Evolutionary conservation across 2,329 filamentous ascomycete species (phyloP).

Genomic region (Ophiostoma populinum): DNA sequence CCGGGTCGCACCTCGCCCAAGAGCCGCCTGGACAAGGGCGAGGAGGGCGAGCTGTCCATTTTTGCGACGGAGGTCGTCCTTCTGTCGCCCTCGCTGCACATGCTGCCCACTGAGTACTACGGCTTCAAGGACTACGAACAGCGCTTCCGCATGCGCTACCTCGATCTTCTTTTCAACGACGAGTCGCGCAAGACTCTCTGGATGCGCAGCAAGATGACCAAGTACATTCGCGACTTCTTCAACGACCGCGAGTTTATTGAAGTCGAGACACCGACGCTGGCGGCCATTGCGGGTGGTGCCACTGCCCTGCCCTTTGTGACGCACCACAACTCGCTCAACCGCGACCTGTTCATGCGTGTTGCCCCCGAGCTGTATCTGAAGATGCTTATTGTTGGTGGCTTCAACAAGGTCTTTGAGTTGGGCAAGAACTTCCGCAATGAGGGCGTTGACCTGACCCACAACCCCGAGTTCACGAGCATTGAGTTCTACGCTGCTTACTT

Average conservation of each 20-base stretch:
- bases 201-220: slow-evolving; percentile 73
- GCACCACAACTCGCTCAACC: slow-evolving; percentile 88
- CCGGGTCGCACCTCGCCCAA: slow-evolving; percentile 77
- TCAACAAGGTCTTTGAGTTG: slow-evolving; percentile 90
- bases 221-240: slow-evolving; percentile 77
- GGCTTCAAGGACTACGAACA: slow-evolving; percentile 93
- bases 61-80: slow-evolving; percentile 77
- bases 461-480: slow-evolving; percentile 93
- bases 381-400: slow-evolving; percentile 83
- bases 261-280: slow-evolving; percentile 96
- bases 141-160: slow-evolving; percentile 79
- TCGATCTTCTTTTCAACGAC: slow-evolving; percentile 96
- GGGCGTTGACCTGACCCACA: slow-evolving; percentile 83
- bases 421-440: slow-evolving; percentile 93
- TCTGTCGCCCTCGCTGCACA: slow-evolving; percentile 79
- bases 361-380: slow-evolving; percentile 95
- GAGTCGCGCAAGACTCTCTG: slow-evolving; percentile 66
- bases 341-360: slow-evolving; percentile 88
- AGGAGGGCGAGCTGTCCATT: slow-evolving; percentile 83
- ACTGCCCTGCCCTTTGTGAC: slow-evolving; percentile 91
- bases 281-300: slow-evolving; percentile 84
- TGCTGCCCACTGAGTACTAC: slow-evolving; percentile 77
- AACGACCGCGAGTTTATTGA: slow-evolving; percentile 79
- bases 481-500: slow-evolving; percentile 95
- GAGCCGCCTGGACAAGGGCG: slow-evolving; percentile 61